Base-by-base conservation (phyloP, 805 yeast species). In the Candida parachauliodes region DNA sequence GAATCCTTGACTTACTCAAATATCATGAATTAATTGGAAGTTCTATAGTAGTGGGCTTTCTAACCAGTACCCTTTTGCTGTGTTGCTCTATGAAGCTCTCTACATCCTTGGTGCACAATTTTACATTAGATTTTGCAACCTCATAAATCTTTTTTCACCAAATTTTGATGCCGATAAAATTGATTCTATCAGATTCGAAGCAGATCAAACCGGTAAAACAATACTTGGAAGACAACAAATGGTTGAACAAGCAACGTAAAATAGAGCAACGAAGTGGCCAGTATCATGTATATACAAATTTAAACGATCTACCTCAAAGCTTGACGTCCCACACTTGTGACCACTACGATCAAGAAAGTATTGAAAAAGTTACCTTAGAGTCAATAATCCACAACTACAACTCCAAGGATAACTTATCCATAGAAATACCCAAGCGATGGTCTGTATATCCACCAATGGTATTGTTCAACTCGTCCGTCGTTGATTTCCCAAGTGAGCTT, bases 371-470 rank as follows among this genome's bases (percentile, higher is more conserved):
- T 8, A 37, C 37, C 5, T 18, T 43, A 5, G 24, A 33, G 9
- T 15, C 27, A 17, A 21, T 27, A 9, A 23, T 36, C 21, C 19
- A 21, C 10, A n/a, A 26, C 5, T 43, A 28, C 24, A 19, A 17
- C 23, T 11, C 7, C 3, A 10, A 12, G 9, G 25, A 31, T 16
- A 21, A 18, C 5, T 12, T 32, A 1, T 10, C 14, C 3, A 18
- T 38, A 7, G 15, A 12, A 10, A 41, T 68, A 16, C 85, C 85
- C 1, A 70, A 66, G 32, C 72, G 76, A 46, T 83, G 79, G 70
- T 65, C 81, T 0, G 44, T 81, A 0, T 85, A 85, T 50, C 76
- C 79, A 1, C 93, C 94, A 0, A 56, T 85, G 72, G 56, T 83
- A 1, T 60, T 85, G 8, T 70, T 84, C 27, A 71, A 76, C 28